Evolutionary conservation across 352 stramenopile species (phyloP).

Genomic region (Globisporangium radiosum): DNA sequence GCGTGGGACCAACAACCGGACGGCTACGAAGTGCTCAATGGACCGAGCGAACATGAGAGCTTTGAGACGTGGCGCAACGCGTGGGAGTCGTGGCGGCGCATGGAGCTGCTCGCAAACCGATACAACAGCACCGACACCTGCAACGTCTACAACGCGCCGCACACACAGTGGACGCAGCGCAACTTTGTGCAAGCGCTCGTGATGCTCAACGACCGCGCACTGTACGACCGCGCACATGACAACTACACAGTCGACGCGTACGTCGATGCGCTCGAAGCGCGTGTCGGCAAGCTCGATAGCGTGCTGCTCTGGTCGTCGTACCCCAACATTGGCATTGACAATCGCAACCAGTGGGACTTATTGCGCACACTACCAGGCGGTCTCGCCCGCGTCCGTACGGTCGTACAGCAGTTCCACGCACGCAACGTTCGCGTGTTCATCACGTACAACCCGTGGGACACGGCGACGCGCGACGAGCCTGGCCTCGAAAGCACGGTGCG

Average conservation of each 20-base stretch:
- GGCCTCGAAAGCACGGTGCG: constrained; percentile 46
- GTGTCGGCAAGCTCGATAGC: constrained; percentile 61
- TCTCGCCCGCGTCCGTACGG: constrained; percentile 26
- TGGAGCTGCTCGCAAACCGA: constrained; percentile 60
- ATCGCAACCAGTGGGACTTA: constrained; percentile 77
- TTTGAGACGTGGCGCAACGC: constrained; percentile 45
- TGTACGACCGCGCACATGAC: constrained; percentile 62
- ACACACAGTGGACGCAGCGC: constrained; percentile 63
- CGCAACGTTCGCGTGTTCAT: constrained; percentile 56
- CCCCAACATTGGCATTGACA: constrained; percentile 78
- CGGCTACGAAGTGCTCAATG: constrained; percentile 79
- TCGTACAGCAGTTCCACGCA: constrained; percentile 61
- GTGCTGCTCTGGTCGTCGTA: constrained; percentile 82
- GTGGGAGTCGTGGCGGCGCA: constrained; percentile 61
- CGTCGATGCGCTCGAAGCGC: constrained; percentile 41
- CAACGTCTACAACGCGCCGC: constrained; percentile 64
- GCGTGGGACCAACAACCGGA: constrained; percentile 73
- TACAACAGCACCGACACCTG: constrained; percentile 52
- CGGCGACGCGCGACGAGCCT: constrained; percentile 47
- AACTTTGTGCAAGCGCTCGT: constrained; percentile 73
- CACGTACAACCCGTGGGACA: constrained; percentile 86
- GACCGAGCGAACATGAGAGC: constrained; percentile 22
- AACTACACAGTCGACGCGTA: constrained; percentile 68
- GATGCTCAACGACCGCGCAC: constrained; percentile 72
- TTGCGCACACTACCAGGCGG: constrained; percentile 53